These are phyloP conservation scores for Pseudovirgaria hyperparasitica DNA, from an alignment of 2,329 filamentous ascomycete genomes.

Conservation along the genomic window DNA sequence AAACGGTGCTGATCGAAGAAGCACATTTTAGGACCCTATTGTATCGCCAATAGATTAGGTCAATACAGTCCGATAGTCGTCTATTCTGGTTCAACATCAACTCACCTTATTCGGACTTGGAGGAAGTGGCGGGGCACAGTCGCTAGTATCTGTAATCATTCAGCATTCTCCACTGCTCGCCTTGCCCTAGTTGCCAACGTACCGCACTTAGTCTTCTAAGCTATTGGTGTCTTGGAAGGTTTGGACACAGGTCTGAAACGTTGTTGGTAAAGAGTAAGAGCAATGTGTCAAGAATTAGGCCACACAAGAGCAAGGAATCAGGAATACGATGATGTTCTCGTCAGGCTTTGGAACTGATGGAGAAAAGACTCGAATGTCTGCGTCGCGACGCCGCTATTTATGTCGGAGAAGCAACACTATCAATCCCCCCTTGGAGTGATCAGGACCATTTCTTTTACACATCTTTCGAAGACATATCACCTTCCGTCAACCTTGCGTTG, in stretches of 20 bases:
- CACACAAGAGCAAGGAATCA: no score
- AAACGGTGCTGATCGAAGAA: slow-evolving; percentile 88
- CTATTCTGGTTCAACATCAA: background rate
- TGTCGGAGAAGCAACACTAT: slow-evolving; percentile 14
- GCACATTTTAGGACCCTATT: slow-evolving; percentile 56
- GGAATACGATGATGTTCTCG: slow-evolving; percentile 14
- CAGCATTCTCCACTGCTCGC: slow-evolving; percentile 14
- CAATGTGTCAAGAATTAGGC: no score
- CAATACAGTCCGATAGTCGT: slow-evolving; percentile 1
- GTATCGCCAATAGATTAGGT: no score
- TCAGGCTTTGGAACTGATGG: slow-evolving; percentile 13
- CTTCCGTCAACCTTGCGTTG: slow-evolving; percentile 24
- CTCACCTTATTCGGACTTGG: slow-evolving; percentile 12
- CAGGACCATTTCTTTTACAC: slow-evolving; percentile 16
- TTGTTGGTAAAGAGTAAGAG: slow-evolving; percentile 18
- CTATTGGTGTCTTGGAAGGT: slow-evolving; percentile 9
- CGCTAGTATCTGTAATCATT: slow-evolving; percentile 17
- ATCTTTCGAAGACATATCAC: slow-evolving; percentile 22
- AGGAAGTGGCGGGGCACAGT: slow-evolving; percentile 17
- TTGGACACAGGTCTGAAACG: slow-evolving; percentile 13
- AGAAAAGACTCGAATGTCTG: slow-evolving; percentile 13
- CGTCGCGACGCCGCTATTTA: slow-evolving; percentile 26
- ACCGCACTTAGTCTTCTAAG: slow-evolving; percentile 13
- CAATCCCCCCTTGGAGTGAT: slow-evolving; percentile 13
- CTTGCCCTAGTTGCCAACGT: slow-evolving; percentile 12